Evolutionary conservation across 1,284 basidiomycete genomes (phyloP), one percentile per base, ranked within the genome.

Genomic region (Ceratobasidium sp.): DNA sequence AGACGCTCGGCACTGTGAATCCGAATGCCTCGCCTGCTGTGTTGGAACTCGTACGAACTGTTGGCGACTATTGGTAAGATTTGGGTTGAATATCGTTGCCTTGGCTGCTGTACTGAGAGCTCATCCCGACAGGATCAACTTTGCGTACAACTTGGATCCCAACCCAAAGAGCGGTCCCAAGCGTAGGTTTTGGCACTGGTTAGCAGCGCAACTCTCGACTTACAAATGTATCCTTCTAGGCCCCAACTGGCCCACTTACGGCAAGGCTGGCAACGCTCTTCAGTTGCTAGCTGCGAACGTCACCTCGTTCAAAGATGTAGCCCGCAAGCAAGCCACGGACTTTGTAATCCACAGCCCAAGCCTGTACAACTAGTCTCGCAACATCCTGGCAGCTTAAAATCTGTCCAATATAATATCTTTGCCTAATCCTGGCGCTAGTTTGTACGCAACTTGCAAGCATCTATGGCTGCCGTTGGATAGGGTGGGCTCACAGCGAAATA

Each of bases 141-240:
- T 69, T 59, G 66, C 66, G 16, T 69, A 69, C 54, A 33, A 69
- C 38, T 46, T 69, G 25, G 53, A 69, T 18, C 66, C 66, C 18
- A 69, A 58, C 14, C n/a, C 53, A 23, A 69, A 30, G 28, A 36
- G n/a, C 18, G 28, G 30, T 23, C 30, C 33, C 3, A 46, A 59
- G 30, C 54, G 66, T 69, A 48, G 33, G 66, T 21, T 11, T 16
- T 18, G 33, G 5, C n/a, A 21, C 14, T 28, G 2, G 14, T 46
- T 21, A 2, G 16, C 28, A 7, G 11, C 18, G 14, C 9, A n/a
- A 25, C 7, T 36, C 18, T 28, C 18, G n/a, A 38, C 18, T 53
- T 38, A 38, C 36, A 11, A 59, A 6, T 44, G 25, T n/a, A 42
- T 18, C 16, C 36, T 23, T 21, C 28, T 38, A 69, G 66, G 21